phyloP scores from a whole-genome alignment of 2,329 filamentous ascomycete genomes.

The Uncinocarpus reesii region DNA sequence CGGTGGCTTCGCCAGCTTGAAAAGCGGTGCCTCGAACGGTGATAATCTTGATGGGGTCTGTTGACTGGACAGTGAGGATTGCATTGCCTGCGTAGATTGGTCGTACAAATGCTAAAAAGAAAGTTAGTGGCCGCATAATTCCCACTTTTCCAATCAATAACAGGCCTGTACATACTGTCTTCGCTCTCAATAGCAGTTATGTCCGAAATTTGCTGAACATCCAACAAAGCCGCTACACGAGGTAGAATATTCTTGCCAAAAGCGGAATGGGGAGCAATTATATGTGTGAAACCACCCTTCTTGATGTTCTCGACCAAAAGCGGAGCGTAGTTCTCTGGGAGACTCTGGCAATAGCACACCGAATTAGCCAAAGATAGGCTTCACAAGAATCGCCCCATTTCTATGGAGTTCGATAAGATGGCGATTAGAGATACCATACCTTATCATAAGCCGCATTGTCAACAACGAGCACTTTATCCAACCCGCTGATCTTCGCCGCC shows the following conservation, averaged over 20 bases:
- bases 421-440: constrained; percentile 45
- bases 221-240: constrained; percentile 79
- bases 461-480: constrained; percentile 84
- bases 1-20: constrained; percentile 58
- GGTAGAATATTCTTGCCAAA: constrained; percentile 95
- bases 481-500: constrained; percentile 76
- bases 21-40: constrained; percentile 93
- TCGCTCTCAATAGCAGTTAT: constrained; percentile 78
- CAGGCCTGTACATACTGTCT: constrained; percentile 50
- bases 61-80: constrained; percentile 87
- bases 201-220: constrained; percentile 88
- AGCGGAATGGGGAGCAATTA: constrained; percentile 81
- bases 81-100: constrained; percentile 98
- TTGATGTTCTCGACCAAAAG: constrained; percentile 93
- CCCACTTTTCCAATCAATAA: neutral
- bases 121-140: neutral
- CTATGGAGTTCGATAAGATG: too few species aligned
- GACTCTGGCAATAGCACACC: constrained; percentile 47
- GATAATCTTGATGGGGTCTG: constrained; percentile 73
- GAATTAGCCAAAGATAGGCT: neutral
- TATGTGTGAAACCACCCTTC: constrained; percentile 84
- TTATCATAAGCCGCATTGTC: constrained; percentile 89
- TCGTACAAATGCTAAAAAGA: constrained; percentile 61
- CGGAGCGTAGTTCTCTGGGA: constrained; percentile 90
- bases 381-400: neutral